These are phyloP conservation scores for Vigna reflexopilosa DNA, from an alignment of 306 rosid species.

Conservation along the genomic window DNA sequence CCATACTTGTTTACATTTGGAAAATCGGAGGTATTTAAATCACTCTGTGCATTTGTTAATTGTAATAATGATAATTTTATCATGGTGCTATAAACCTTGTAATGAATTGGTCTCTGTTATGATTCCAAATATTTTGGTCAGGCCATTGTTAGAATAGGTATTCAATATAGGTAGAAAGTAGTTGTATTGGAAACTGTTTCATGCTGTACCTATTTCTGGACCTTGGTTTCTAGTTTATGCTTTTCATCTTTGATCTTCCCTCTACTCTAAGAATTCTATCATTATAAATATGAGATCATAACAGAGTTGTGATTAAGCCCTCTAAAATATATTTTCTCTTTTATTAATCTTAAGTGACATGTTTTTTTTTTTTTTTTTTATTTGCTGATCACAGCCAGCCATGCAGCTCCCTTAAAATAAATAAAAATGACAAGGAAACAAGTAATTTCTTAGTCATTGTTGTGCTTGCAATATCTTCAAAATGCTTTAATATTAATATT, in stretches of 20 bases:
- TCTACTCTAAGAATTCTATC: too few species aligned
- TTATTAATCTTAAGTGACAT: too few species aligned
- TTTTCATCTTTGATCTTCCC: too few species aligned
- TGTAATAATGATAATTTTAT: background rate
- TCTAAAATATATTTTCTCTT: too few species aligned
- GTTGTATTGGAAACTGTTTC: too few species aligned
- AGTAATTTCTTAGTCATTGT: slow-evolving; percentile 32
- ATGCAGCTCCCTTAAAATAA: slow-evolving; percentile 24
- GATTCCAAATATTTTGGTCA: slow-evolving; percentile 31
- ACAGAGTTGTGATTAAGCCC: too few species aligned
- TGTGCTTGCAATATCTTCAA: slow-evolving; percentile 26
- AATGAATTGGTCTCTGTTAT: slow-evolving; percentile 26
- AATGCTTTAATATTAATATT: background rate
- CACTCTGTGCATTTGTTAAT: slow-evolving; percentile 10
- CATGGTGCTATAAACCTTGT: slow-evolving; percentile 13
- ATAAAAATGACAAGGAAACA: background rate
- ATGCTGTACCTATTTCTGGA: too few species aligned
- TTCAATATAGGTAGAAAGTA: too few species aligned
- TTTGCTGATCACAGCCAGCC: slow-evolving; percentile 4
- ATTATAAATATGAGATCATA: too few species aligned
- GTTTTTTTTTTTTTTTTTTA: background rate
- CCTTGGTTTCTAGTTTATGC: too few species aligned
- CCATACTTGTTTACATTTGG: slow-evolving; percentile 91
- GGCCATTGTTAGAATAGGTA: background rate
- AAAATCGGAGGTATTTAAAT: slow-evolving; percentile 79